Evolutionary conservation across 169 alveolate genomes (phyloP).

Genomic region (Amoebophrya sp.): DNA sequence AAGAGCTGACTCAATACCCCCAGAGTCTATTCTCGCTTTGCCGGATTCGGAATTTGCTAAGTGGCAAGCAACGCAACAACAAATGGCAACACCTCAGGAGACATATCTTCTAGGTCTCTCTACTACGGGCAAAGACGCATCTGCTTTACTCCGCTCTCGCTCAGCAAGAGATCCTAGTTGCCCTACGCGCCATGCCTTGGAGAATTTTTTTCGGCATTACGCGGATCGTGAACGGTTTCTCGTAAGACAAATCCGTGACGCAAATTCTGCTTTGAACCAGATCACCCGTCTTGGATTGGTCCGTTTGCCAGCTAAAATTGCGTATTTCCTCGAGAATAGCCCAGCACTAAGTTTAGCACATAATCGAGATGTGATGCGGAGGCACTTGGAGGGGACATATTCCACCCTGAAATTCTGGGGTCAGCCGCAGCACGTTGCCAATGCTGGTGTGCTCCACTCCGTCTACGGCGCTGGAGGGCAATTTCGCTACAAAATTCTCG

Average conservation of each 20-base stretch:
- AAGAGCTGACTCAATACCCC: too few species aligned
- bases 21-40: too few species aligned
- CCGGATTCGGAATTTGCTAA: not conserved
- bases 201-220: too few species aligned
- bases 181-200: not conserved
- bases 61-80: not conserved
- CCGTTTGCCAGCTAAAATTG: not conserved
- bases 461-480: constrained; percentile 5
- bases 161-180: not conserved
- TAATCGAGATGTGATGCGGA: not conserved
- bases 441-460: not conserved
- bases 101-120: too few species aligned
- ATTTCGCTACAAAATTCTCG: not conserved
- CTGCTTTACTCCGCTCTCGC: not conserved
- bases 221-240: not conserved
- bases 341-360: not conserved
- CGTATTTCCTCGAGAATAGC: not conserved
- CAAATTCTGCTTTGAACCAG: not conserved
- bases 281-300: not conserved
- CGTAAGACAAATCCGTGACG: not conserved
- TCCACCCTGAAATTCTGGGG: not conserved
- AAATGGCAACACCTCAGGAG: not conserved
- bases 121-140: not conserved
- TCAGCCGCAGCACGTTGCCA: not conserved
- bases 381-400: not conserved